Base-by-base conservation (phyloP, 495 filamentous ascomycete species). In the Tricharina praecox region DNA sequence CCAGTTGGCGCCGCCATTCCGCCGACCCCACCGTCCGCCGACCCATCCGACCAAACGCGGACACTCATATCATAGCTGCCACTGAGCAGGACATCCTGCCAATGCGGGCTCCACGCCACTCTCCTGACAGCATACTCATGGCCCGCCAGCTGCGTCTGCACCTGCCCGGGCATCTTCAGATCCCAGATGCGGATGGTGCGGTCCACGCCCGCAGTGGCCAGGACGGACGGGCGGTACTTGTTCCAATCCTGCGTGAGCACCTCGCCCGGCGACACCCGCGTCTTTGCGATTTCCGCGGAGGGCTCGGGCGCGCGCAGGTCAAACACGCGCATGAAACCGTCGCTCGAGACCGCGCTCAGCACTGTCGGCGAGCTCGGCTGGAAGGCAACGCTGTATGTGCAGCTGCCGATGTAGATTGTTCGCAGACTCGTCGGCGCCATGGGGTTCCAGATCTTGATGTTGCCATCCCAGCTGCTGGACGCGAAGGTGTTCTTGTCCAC, bases 41-140 rank as follows among this genome's bases (percentile, higher is more conserved):
- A 76, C 2, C 81, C 77, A 62, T 96, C 90, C 20, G 70, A 81
- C 90, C 90, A 97, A 33, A 93, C 73, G 33, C 92, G 74, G 53
- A 85, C 86, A 9, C 82, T 93, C 90, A 97, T 97, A 64, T 97
- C 90, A 62, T 97, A 97, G 61, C 85, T 88, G 2, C 81, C 88
- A 51, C 77, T 86, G 21, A 92, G 68, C 40, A 97, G 62, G 13
- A 93, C 73, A 63, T 93, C 84, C 46, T 74, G 72, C 32, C 88
- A 73, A 68, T 96, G 90, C 20, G 90, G 90, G 53, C 79, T 85
- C 90, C 92, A 97, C 3, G 81, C 73, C 1, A 97, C 45, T 46
- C 77, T 77, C 34, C 83, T 71, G 11, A 97, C 76, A 4, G 92
- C 90, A 62, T 93, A 95, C 47, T 88, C 79, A 64, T 97, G 90